Evolutionary conservation across 345 rosid genomes (phyloP).

Genomic region (Eucalyptus leucophloia): DNA sequence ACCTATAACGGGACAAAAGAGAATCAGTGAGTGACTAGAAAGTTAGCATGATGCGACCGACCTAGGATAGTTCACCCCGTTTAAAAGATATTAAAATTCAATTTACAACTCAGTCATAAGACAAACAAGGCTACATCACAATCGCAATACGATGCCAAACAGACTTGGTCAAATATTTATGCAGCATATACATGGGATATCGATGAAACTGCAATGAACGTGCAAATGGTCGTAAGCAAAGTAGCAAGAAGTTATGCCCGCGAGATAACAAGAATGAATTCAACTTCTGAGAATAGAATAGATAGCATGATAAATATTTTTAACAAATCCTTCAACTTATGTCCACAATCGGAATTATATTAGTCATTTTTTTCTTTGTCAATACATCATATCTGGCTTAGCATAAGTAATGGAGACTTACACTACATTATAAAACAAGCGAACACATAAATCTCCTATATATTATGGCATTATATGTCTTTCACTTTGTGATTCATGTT

Average conservation of each 20-base stretch:
- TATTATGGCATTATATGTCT: neutral
- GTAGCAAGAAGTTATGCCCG: neutral
- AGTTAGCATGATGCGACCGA: neutral
- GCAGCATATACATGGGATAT: neutral
- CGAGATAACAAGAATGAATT: neutral
- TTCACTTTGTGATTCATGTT: neutral
- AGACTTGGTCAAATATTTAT: neutral
- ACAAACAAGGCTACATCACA: neutral
- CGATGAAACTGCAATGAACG: neutral
- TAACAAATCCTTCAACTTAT: neutral
- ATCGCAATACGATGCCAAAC: neutral
- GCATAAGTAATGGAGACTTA: neutral
- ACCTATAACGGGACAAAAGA: conserved; percentile 14
- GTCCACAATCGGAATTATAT: neutral
- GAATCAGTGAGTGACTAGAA: neutral
- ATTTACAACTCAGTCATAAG: neutral
- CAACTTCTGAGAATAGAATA: neutral
- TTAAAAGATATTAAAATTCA: neutral
- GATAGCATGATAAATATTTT: neutral
- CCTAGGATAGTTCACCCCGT: neutral
- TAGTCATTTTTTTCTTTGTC: neutral
- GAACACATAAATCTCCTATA: neutral
- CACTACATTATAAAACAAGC: neutral
- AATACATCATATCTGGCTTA: neutral
- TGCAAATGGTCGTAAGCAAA: neutral